Evolutionary conservation across 2,329 filamentous ascomycete genomes (phyloP).

Genomic region (Lecanosticta acicola): DNA sequence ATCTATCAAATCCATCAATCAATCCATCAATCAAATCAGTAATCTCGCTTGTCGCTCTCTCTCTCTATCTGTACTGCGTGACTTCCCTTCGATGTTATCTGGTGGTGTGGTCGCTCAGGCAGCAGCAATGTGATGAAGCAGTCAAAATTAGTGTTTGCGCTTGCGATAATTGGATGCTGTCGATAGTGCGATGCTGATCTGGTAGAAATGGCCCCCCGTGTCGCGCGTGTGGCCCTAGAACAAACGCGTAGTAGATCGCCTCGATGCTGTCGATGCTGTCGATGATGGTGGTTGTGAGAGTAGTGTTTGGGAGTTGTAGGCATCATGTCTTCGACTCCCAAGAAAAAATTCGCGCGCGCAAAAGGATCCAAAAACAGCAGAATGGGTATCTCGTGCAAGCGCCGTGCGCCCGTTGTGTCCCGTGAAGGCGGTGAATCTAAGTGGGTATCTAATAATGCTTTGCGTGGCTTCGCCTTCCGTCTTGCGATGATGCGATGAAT

Average conservation of each 20-base stretch:
- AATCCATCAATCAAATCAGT: background rate
- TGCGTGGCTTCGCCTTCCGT: background rate
- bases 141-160: background rate
- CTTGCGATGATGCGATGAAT: constrained; percentile 4
- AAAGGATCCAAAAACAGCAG: constrained; percentile 7
- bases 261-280: too few relatives aligned
- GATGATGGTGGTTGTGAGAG: background rate
- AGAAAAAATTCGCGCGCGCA: background rate
- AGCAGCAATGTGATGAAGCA: background rate
- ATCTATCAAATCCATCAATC: background rate
- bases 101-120: background rate
- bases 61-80: too few relatives aligned
- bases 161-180: background rate
- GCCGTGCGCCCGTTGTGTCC: constrained; percentile 19
- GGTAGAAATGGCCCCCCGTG: too few relatives aligned
- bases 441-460: background rate
- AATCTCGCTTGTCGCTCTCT: too few relatives aligned
- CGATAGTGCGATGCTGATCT: background rate
- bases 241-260: too few relatives aligned
- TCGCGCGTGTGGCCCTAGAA: too few relatives aligned
- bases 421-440: constrained; percentile 22
- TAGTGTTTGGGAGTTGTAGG: background rate
- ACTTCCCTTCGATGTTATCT: background rate
- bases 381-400: constrained; percentile 23
- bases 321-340: background rate